These are phyloP conservation scores for Eucalyptus coolabah DNA, from an alignment of 345 rosid genomes.

Conservation along the genomic window DNA sequence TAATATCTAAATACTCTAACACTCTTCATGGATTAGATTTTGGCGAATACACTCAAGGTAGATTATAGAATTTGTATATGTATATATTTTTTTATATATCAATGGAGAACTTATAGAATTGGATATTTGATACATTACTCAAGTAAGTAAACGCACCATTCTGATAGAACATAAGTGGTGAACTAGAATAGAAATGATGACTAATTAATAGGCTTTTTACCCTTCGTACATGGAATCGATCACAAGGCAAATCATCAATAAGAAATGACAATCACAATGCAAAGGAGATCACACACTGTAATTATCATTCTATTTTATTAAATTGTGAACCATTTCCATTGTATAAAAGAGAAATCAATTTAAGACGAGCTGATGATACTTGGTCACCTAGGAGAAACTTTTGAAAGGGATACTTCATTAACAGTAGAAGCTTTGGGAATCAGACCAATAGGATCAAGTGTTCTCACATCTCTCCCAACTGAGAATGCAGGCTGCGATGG, in stretches of 20 bases:
- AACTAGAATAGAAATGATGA: neutral
- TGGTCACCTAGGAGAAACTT: neutral
- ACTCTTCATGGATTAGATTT: neutral
- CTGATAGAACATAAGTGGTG: neutral
- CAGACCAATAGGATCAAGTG: neutral
- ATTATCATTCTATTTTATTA: neutral
- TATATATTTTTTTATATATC: too few species aligned
- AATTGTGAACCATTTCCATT: neutral
- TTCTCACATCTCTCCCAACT: neutral
- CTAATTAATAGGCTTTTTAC: neutral
- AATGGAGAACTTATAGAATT: neutral
- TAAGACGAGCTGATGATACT: neutral
- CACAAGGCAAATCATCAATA: neutral
- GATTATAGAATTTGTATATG: neutral
- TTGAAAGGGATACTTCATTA: neutral
- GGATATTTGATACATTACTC: neutral
- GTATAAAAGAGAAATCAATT: neutral
- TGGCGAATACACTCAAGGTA: too few species aligned
- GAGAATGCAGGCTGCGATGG: slow-evolving; percentile 15
- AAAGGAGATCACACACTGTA: neutral
- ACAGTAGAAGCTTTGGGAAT: neutral
- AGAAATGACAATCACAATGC: neutral
- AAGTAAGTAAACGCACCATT: neutral
- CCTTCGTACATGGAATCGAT: neutral
- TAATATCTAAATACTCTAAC: neutral